A percentile compares a stretch with the other conserved stretches of the same genome.
These are phyloP conservation scores for Rhizopus microsporus DNA, from an alignment of 371 early-diverging fungal genomes.

Conservation along the genomic window DNA sequence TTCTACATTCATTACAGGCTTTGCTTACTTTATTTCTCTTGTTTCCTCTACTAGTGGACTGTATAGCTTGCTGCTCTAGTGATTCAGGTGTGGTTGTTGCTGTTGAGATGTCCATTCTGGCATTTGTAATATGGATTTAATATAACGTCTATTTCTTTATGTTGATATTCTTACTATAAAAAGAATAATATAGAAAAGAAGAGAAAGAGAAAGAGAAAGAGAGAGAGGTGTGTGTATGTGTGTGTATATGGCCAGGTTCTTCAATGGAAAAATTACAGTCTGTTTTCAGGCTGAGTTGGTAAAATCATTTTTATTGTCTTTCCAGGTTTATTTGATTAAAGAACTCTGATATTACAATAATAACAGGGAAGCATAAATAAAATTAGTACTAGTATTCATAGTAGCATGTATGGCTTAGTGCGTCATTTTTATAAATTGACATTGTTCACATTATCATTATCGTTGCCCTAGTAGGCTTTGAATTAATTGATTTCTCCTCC, in stretches of 20 bases:
- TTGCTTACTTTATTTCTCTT: constrained; percentile 48
- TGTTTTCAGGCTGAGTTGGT: constrained; percentile 25
- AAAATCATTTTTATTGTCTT: constrained; percentile 1
- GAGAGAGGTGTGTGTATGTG: constrained; percentile 2
- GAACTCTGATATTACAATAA: not conserved
- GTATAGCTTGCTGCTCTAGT: constrained; percentile 31
- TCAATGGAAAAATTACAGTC: constrained; percentile 19
- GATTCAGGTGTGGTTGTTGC: constrained; percentile 30
- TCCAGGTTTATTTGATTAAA: too few species aligned
- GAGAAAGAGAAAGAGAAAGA: not conserved
- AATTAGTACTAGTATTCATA: too few species aligned
- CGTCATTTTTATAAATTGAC: too few species aligned
- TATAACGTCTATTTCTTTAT: constrained; percentile 2
- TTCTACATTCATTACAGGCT: constrained; percentile 54
- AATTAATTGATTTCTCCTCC: too few species aligned
- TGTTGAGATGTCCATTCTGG: constrained; percentile 40
- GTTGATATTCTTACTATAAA: not conserved
- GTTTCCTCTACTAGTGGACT: constrained; percentile 24
- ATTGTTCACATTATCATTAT: not conserved
- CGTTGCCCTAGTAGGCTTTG: too few species aligned
- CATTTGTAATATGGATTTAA: constrained; percentile 21
- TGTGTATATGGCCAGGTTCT: constrained; percentile 2
- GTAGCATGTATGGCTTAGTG: too few species aligned
- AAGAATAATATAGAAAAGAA: constrained; percentile 4
- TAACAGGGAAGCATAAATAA: not conserved